Evolutionary conservation across 768 basidiomycete genomes (phyloP).

Genomic region (Phlegmacium glaucopus): DNA sequence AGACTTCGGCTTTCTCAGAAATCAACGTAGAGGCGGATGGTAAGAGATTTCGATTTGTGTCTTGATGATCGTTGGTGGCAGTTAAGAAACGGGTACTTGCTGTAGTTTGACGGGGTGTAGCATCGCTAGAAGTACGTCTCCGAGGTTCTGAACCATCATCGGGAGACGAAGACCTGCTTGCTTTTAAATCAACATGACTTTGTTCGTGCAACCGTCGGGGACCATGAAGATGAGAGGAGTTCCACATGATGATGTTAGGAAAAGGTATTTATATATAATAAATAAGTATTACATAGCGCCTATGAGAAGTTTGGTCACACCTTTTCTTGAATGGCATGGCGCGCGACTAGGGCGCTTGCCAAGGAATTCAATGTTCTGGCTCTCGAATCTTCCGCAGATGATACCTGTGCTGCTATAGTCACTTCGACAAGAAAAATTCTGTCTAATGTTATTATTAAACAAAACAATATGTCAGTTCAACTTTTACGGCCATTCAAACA

Average conservation of each 20-base stretch:
- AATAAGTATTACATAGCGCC: too few relatives aligned
- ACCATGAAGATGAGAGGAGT: constrained; percentile 26
- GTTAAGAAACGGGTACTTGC: constrained; percentile 35
- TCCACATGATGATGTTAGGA: constrained; percentile 21
- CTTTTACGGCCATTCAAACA: not conserved
- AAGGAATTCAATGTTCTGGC: constrained; percentile 61
- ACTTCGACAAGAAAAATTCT: constrained; percentile 64
- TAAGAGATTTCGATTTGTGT: constrained; percentile 27
- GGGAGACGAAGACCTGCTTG: constrained; percentile 31
- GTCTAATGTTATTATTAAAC: constrained; percentile 85
- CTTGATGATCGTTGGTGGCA: constrained; percentile 29
- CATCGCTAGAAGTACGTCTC: constrained; percentile 45
- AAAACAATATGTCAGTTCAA: constrained; percentile 55
- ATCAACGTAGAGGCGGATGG: constrained; percentile 14
- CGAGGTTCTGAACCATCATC: constrained; percentile 31
- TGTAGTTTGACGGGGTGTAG: constrained; percentile 44
- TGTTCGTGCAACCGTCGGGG: constrained; percentile 41
- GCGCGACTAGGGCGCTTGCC: too few relatives aligned
- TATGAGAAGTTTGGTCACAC: too few relatives aligned
- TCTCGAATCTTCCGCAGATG: constrained; percentile 89
- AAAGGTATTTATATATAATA: too few relatives aligned
- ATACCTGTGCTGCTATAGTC: constrained; percentile 89
- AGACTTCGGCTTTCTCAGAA: constrained; percentile 24
- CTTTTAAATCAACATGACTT: constrained; percentile 23
- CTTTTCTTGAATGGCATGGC: too few relatives aligned